Evolutionary conservation across 2,329 filamentous ascomycete species (phyloP).

Genomic region (Diplodia seriata): DNA sequence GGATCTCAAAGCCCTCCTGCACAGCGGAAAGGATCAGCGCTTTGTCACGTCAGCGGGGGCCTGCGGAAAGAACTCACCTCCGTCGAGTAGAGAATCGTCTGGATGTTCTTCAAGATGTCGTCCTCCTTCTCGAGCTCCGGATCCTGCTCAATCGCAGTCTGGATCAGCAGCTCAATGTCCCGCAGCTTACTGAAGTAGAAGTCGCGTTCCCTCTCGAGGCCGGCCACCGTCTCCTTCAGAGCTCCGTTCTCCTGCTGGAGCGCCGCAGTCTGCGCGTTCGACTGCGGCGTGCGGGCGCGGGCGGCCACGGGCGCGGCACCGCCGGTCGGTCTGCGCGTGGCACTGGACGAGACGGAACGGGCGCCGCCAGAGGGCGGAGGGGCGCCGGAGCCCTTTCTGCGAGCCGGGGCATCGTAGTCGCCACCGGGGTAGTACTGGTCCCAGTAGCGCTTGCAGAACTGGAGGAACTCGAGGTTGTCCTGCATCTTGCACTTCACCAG

Average conservation of each 20-base stretch:
- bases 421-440: constrained; percentile 97
- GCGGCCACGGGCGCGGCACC: constrained; percentile 48
- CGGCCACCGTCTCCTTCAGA: constrained; percentile 93
- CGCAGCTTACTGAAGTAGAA: constrained; percentile 99
- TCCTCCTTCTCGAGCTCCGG: constrained; percentile 95
- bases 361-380: constrained; percentile 57
- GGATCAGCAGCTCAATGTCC: constrained; percentile 93
- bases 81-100: constrained; percentile 95
- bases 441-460: constrained; percentile 97
- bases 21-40: background rate
- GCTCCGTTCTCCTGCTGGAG: constrained; percentile 85
- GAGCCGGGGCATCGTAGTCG: constrained; percentile 88
- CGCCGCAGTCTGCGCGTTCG: constrained; percentile 69
- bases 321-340: constrained; percentile 53
- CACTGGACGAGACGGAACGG: constrained; percentile 52
- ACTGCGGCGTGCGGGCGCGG: constrained; percentile 51
- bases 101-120: constrained; percentile 92
- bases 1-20: constrained; percentile 75
- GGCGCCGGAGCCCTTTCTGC: constrained; percentile 78
- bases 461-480: constrained; percentile 98
- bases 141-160: constrained; percentile 90
- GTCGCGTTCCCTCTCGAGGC: constrained; percentile 93
- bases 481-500: constrained; percentile 99
- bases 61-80: constrained; percentile 61
- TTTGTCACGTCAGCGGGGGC: background rate